Evolutionary conservation across 306 rosid genomes (phyloP).

Genomic region (Casuarina glauca): DNA sequence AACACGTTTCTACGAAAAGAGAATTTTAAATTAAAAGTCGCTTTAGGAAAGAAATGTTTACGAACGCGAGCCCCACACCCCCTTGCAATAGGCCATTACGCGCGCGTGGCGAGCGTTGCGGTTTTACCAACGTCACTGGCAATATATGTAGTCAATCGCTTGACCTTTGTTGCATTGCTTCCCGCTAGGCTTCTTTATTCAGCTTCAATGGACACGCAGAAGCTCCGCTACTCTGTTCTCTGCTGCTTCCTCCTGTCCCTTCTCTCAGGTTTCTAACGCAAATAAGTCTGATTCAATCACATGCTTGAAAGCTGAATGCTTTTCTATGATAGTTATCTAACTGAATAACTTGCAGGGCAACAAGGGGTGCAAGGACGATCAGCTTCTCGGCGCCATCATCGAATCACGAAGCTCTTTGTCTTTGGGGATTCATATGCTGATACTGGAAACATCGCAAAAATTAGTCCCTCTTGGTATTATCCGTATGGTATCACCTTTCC

Average conservation of each 20-base stretch:
- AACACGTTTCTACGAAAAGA: no score
- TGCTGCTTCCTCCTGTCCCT: constrained; percentile 10
- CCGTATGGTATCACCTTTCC: constrained; percentile 61
- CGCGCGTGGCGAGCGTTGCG: no score
- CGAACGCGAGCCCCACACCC: no score
- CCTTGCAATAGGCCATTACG: no score
- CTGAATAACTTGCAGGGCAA: constrained; percentile 3
- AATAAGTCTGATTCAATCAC: neutral
- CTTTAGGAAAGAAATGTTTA: no score
- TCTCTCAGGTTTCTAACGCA: neutral
- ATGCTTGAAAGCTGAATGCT: neutral
- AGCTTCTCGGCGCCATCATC: constrained; percentile 4
- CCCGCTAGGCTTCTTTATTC: neutral
- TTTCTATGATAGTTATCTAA: neutral
- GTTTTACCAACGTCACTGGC: no score
- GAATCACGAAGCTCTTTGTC: constrained; percentile 41
- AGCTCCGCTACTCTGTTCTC: constrained; percentile 13
- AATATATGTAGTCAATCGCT: no score
- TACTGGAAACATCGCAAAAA: constrained; percentile 39
- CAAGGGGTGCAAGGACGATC: constrained; percentile 4
- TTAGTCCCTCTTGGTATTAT: constrained; percentile 27
- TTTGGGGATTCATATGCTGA: constrained; percentile 63
- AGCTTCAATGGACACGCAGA: constrained; percentile 15
- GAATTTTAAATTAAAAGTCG: no score
- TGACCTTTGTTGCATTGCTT: neutral